Evolutionary conservation across 768 basidiomycete species (phyloP).

Genomic region (Trametes cingulata): DNA sequence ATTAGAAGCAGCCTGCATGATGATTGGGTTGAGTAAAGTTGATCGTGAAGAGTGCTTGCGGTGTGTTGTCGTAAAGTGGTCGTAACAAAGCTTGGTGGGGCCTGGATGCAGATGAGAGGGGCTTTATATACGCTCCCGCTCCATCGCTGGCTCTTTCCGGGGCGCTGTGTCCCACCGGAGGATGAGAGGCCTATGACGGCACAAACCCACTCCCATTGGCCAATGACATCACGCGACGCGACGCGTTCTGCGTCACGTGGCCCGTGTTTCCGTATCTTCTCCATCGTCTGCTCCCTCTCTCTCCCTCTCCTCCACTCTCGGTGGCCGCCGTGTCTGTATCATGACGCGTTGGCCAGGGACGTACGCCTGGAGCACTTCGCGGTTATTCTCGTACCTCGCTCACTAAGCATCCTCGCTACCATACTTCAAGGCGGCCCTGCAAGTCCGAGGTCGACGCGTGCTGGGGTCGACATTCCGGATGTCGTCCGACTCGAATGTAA

Average conservation of each 20-base stretch:
- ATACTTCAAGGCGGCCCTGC: too few relatives aligned
- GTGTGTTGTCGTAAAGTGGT: background rate
- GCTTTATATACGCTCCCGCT: conserved; percentile 5
- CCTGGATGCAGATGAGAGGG: background rate
- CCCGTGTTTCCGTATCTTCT: background rate
- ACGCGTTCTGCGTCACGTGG: conserved; percentile 17
- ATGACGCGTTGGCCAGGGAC: too few relatives aligned
- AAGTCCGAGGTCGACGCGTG: too few relatives aligned
- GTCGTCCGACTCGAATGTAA: too few relatives aligned
- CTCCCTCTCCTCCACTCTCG: too few relatives aligned
- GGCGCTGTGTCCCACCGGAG: background rate
- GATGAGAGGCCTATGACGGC: conserved; percentile 21
- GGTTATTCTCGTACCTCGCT: too few relatives aligned
- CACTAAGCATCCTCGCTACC: too few relatives aligned
- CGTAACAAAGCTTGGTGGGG: conserved; percentile 1
- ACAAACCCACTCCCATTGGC: background rate
- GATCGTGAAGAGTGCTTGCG: background rate
- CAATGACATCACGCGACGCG: conserved; percentile 24
- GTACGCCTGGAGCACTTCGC: too few relatives aligned
- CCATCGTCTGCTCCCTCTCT: too few relatives aligned
- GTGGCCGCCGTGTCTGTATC: too few relatives aligned
- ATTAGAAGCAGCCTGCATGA: conserved; percentile 35
- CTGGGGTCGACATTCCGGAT: too few relatives aligned
- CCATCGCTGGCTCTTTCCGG: background rate
- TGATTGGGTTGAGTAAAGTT: background rate